phyloP scores from a whole-genome alignment of 805 yeast genomes.

The Blastobotrys terrestris region DNA sequence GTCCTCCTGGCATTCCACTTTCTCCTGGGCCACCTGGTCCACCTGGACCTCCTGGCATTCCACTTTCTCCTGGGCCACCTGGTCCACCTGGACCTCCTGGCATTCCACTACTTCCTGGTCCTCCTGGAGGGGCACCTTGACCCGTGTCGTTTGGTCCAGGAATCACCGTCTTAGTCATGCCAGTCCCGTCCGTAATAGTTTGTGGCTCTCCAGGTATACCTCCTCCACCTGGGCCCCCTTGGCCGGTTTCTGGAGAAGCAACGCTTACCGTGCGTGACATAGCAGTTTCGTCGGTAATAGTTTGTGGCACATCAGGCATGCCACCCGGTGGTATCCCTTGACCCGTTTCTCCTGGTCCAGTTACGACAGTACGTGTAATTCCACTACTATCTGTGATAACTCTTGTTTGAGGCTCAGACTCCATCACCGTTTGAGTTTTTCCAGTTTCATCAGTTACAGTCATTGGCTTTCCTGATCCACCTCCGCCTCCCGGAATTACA shows the following conservation, averaged over 20 bases:
- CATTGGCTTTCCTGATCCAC: conserved; percentile 1
- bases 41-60: conserved; percentile 6
- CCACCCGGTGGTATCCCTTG: not conserved
- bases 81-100: conserved; percentile 7
- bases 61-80: conserved; percentile 8
- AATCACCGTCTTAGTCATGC: not conserved
- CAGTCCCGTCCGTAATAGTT: not conserved
- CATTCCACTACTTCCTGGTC: not conserved
- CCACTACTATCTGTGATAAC: not conserved
- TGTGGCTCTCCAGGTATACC: conserved; percentile 5
- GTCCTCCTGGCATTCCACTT: conserved; percentile 5
- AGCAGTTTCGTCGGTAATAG: conserved; percentile 1
- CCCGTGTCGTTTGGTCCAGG: not conserved
- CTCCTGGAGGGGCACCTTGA: not conserved
- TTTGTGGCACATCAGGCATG: conserved; percentile 2
- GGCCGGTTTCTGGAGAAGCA: too few relatives aligned
- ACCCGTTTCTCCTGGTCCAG: not conserved
- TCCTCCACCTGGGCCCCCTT: not conserved
- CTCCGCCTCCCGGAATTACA: conserved; percentile 1
- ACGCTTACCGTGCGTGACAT: too few relatives aligned
- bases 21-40: conserved; percentile 10
- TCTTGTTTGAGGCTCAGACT: not conserved
- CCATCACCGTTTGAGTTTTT: not conserved
- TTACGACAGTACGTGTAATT: not conserved
- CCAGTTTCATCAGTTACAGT: conserved; percentile 9